Base-by-base conservation (phyloP, 2,329 filamentous ascomycete species). In the Biscogniauxia marginata region DNA sequence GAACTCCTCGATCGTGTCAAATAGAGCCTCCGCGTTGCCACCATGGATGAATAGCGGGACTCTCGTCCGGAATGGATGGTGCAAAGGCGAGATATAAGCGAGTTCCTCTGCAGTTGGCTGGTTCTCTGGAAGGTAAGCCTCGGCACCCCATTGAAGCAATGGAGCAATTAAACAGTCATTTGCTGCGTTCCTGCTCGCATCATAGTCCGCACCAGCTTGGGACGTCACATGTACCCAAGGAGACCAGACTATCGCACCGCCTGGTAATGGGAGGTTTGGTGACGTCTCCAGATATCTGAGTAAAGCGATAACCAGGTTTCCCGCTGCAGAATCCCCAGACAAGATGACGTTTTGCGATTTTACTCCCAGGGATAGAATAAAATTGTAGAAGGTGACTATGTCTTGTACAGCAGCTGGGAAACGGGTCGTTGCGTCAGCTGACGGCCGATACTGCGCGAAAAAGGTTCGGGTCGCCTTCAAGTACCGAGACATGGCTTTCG, bases 391-490 rank as follows among this genome's bases (percentile, higher is more conserved):
- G 4, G 61, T 62, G 13, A 64, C 22, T 6, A 57, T 18, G 39
- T 66, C 61, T 50, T 67, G 65, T 3, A 64, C 5, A 5, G 65
- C 61, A 20, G 64, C 64, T 0, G 64, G 61, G 30, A 64, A 65
- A 7, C 59, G 52, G 1, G 59, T 63, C 20, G 23, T 18, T 1
- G 56, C 45, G 7, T 58, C 52, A 8, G 25, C 30, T 3, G 59
- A 30, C 8, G 57, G 44, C 34, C 63, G 57, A 49, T 66, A 66
- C 46, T 66, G 60, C 9, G 59, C 58, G 47, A 54, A 61, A 43
- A 65, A 58, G 7, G 44, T 54, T 13, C 46, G 48, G 18, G 45
- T 53, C 3, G 56, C 58, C 13, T 50, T 49, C 7, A 60, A 7
- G 47, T 62, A 56, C 24, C 43, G 34, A 3, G 39, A 34, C 55